phyloP scores from a whole-genome alignment of 176 grass and related monocot species.

The Carex cristatella region DNA sequence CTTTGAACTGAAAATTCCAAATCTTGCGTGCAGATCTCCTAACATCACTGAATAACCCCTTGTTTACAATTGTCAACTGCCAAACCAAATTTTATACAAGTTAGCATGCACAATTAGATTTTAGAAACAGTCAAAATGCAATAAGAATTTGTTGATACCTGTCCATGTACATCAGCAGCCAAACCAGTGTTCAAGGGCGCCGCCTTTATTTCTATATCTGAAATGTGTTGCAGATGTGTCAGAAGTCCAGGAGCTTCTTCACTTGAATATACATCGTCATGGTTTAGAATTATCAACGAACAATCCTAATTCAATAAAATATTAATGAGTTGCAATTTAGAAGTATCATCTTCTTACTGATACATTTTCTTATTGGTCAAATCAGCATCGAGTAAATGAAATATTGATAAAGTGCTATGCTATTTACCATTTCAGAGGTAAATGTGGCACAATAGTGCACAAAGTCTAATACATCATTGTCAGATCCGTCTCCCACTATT shows the following conservation, averaged over 20 bases:
- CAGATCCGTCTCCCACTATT: conserved; percentile 61
- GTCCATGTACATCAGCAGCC: conserved; percentile 87
- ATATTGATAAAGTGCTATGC: not conserved
- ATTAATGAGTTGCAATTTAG: too few relatives aligned
- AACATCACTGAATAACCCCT: conserved; percentile 25
- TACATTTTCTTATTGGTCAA: not conserved
- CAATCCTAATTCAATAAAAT: conserved; percentile 45
- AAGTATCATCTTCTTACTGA: not conserved
- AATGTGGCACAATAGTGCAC: conserved; percentile 61
- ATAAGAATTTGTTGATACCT: conserved; percentile 35
- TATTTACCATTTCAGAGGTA: conserved; percentile 65
- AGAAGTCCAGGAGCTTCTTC: conserved; percentile 50
- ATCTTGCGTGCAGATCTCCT: conserved; percentile 36
- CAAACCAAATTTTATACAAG: not conserved
- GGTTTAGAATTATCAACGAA: conserved; percentile 57
- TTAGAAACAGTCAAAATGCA: not conserved
- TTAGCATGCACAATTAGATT: conserved; percentile 14
- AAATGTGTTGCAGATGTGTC: conserved; percentile 51
- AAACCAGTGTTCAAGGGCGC: conserved; percentile 73
- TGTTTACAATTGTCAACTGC: conserved; percentile 66
- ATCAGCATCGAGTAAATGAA: not conserved
- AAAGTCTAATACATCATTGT: conserved; percentile 61
- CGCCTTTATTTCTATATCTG: conserved; percentile 58
- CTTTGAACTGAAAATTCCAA: conserved; percentile 83
- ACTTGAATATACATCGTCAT: conserved; percentile 77